Evolutionary conservation across 2,329 filamentous ascomycete species (phyloP).

Genomic region (Aureobasidium vineae): DNA sequence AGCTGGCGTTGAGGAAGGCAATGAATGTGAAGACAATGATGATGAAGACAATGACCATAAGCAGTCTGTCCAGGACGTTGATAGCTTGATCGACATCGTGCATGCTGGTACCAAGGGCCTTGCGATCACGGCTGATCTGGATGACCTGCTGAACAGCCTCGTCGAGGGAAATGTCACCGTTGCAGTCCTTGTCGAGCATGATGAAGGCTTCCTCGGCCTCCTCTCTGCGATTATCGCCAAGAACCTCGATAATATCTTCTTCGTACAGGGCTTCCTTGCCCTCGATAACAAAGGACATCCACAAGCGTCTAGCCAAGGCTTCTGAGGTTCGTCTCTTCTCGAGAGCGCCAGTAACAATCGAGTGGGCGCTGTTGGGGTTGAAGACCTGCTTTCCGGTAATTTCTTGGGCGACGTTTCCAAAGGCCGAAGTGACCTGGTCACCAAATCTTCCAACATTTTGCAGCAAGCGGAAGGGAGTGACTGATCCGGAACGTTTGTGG

Average conservation of each 20-base stretch:
- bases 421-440: conserved; percentile 88
- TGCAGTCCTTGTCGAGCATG: conserved; percentile 78
- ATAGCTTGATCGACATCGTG: conserved; percentile 96
- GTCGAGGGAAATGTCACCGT: conserved; percentile 91
- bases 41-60: conserved; percentile 77
- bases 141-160: conserved; percentile 90
- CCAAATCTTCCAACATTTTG: conserved; percentile 70
- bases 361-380: conserved; percentile 86
- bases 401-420: conserved; percentile 90
- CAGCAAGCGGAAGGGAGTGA: conserved; percentile 76
- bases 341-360: conserved; percentile 82
- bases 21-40: conserved; percentile 64
- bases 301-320: conserved; percentile 88
- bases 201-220: conserved; percentile 86
- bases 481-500: conserved; percentile 58
- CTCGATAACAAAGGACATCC: conserved; percentile 97
- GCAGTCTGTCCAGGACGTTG: conserved; percentile 80
- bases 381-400: conserved; percentile 96
- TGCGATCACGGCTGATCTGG: conserved; percentile 80
- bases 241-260: conserved; percentile 84
- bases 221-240: conserved; percentile 68
- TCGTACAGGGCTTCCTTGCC: conserved; percentile 73
- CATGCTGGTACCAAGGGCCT: conserved; percentile 89
- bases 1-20: conserved; percentile 82
- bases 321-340: conserved; percentile 82